Percentiles rank a stretch among this genome's conserved stretches.
These are phyloP conservation scores for Fremontodendron californicum DNA, from an alignment of 345 rosid species.

Conservation along the genomic window DNA sequence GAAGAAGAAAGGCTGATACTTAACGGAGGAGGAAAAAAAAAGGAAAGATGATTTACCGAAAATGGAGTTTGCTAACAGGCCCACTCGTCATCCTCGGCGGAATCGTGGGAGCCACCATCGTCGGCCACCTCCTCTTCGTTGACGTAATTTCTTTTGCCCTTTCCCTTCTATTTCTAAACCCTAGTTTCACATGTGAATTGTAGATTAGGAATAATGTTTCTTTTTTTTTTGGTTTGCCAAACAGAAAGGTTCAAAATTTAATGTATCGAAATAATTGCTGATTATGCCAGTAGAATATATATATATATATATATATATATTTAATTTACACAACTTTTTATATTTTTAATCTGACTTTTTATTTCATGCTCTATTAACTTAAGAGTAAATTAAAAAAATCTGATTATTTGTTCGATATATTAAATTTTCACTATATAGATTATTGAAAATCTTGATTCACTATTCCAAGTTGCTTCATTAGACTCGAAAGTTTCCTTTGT, in stretches of 20 bases:
- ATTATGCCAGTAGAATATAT: neutral
- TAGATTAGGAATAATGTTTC: neutral
- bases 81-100: slow-evolving; percentile 64
- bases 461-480: neutral
- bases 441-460: neutral
- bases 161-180: slow-evolving; percentile 15
- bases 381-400: too few species aligned
- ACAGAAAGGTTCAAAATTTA: neutral
- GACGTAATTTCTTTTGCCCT: slow-evolving; percentile 32
- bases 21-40: neutral
- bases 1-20: neutral
- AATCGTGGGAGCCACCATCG: slow-evolving; percentile 49
- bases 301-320: too few species aligned
- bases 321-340: too few species aligned
- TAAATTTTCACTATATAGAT: neutral
- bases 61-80: slow-evolving; percentile 90
- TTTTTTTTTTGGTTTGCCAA: neutral
- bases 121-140: slow-evolving; percentile 43
- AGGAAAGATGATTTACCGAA: slow-evolving; percentile 69
- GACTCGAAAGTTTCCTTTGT: neutral
- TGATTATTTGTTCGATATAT: too few species aligned
- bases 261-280: neutral
- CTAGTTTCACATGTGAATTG: slow-evolving; percentile 26
- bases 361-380: too few species aligned
- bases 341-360: too few species aligned